phyloP scores from a whole-genome alignment of 2,329 filamentous ascomycete genomes.

The Ilyonectria robusta region DNA sequence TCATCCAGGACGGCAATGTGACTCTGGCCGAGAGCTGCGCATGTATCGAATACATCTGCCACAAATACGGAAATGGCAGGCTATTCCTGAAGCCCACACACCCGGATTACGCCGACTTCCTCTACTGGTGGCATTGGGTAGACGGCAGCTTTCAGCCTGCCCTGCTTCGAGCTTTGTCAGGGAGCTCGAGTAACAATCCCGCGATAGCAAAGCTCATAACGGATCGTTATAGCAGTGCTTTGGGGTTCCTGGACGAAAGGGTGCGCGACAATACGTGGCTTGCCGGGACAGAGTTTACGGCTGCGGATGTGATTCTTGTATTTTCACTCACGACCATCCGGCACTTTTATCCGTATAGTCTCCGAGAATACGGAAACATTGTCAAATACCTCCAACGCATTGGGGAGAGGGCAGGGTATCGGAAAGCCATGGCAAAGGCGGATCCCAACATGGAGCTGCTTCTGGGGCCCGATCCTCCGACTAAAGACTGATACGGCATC shows the following conservation, averaged over 20 bases:
- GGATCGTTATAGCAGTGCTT: constrained; percentile 52
- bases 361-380: constrained; percentile 59
- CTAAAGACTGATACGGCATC: neutral
- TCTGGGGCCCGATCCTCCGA: constrained; percentile 45
- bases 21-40: constrained; percentile 73
- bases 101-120: constrained; percentile 69
- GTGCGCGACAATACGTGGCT: constrained; percentile 66
- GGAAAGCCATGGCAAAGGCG: constrained; percentile 61
- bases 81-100: constrained; percentile 62
- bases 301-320: constrained; percentile 75
- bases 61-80: constrained; percentile 64
- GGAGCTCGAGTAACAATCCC: constrained; percentile 36
- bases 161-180: constrained; percentile 54
- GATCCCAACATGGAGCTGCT: constrained; percentile 61
- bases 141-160: constrained; percentile 61
- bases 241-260: constrained; percentile 67
- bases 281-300: constrained; percentile 73
- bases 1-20: constrained; percentile 68
- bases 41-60: constrained; percentile 73
- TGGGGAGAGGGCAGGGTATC: constrained; percentile 61
- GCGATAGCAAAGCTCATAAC: constrained; percentile 47
- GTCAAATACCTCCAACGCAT: constrained; percentile 62
- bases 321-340: constrained; percentile 74
- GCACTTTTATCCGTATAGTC: constrained; percentile 61
- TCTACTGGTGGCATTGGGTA: constrained; percentile 76